Evolutionary conservation across 148 eudicot genomes (phyloP).

Genomic region (Cornus suecica): DNA sequence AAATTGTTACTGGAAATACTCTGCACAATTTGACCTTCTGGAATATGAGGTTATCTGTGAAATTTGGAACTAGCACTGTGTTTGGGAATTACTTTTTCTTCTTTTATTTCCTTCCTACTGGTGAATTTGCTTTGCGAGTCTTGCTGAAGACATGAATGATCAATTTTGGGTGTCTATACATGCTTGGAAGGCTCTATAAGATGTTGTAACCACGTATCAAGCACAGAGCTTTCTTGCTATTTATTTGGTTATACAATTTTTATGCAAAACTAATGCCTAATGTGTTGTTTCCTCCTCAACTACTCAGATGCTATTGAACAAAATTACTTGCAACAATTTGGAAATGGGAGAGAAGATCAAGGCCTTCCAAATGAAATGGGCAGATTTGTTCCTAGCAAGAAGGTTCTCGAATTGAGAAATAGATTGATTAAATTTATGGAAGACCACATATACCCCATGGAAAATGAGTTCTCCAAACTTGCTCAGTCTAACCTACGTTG

Average conservation of each 20-base stretch:
- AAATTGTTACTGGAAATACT: no score
- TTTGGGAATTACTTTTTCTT: no score
- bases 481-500: conserved; percentile 73
- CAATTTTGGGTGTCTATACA: not conserved
- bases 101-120: no score
- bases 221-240: not conserved
- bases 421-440: conserved; percentile 79
- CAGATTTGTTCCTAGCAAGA: conserved; percentile 57
- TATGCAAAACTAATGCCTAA: not conserved
- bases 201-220: not conserved
- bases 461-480: conserved; percentile 67
- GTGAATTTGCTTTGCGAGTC: no score
- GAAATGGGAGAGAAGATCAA: conserved; percentile 27
- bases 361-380: conserved; percentile 41
- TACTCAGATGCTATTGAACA: conserved; percentile 23
- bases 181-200: not conserved
- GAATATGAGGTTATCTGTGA: no score
- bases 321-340: conserved; percentile 22
- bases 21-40: no score
- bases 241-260: conserved; percentile 6
- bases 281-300: not conserved
- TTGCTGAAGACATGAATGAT: not conserved
- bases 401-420: conserved; percentile 52
- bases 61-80: no score
- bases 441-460: conserved; percentile 80